Evolutionary conservation across 1,139 yeast species (phyloP).

Genomic region (Blastobotrys buckinghamii): DNA sequence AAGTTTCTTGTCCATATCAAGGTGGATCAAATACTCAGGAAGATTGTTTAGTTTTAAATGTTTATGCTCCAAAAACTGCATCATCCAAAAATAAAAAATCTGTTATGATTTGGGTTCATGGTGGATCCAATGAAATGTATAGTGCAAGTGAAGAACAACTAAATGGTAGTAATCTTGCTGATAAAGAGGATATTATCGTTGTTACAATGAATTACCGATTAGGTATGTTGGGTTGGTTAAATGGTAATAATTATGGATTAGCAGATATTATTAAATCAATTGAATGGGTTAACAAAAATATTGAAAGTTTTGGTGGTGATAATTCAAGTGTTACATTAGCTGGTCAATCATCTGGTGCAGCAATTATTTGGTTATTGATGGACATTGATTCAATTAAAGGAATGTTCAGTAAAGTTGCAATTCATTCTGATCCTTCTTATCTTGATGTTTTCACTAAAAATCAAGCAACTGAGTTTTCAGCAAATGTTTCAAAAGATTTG

Average conservation of each 20-base stretch:
- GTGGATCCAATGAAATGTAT: conserved; percentile 35
- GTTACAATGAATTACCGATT: conserved; percentile 37
- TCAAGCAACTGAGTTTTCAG: conserved; percentile 6
- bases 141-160: conserved; percentile 30
- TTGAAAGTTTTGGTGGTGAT: conserved; percentile 35
- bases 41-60: conserved; percentile 28
- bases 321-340: conserved; percentile 31
- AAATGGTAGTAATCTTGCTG: conserved; percentile 31
- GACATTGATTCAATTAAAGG: conserved; percentile 22
- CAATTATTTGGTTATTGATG: conserved; percentile 27
- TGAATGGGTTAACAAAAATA: conserved; percentile 35
- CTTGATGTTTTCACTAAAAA: conserved; percentile 22
- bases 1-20: conserved; percentile 22
- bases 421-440: conserved; percentile 31
- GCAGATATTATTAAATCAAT: conserved; percentile 33
- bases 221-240: conserved; percentile 33
- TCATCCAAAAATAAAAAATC: conserved; percentile 8
- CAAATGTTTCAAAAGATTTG: not conserved
- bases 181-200: conserved; percentile 30
- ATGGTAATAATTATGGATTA: conserved; percentile 32
- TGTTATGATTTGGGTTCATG: conserved; percentile 38
- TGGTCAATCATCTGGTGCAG: conserved; percentile 38
- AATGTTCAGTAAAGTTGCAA: conserved; percentile 26
- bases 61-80: conserved; percentile 21
- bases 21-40: conserved; percentile 15